Percentiles rank a stretch among this genome's conserved stretches.
Evolutionary conservation across 805 yeast genomes (phyloP).

Genomic region (Teunomyces barrocoloradensis): DNA sequence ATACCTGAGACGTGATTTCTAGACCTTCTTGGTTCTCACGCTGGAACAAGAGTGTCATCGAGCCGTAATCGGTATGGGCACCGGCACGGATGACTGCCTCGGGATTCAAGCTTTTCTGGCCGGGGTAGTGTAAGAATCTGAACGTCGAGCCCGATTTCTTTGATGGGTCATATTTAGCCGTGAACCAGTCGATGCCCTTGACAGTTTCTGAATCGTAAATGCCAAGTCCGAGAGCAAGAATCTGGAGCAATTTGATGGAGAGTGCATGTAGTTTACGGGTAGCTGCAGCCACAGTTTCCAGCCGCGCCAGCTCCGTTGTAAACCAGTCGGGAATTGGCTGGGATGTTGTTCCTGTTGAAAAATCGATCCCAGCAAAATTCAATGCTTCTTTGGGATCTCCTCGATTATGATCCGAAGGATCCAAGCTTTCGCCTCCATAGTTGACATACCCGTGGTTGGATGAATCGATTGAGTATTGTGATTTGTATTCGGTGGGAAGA

Average conservation of each 20-base stretch:
- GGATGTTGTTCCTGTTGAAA: conserved; percentile 42
- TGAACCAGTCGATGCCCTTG: conserved; percentile 56
- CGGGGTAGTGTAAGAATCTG: conserved; percentile 71
- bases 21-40: conserved; percentile 69
- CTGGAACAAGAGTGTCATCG: conserved; percentile 71
- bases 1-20: conserved; percentile 56
- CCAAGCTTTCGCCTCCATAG: conserved; percentile 52
- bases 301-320: conserved; percentile 35
- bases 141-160: conserved; percentile 61
- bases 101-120: conserved; percentile 47
- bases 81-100: conserved; percentile 70
- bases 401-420: conserved; percentile 29
- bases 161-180: conserved; percentile 52
- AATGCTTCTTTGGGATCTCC: conserved; percentile 71
- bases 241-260: conserved; percentile 47
- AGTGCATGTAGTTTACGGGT: conserved; percentile 47
- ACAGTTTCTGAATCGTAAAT: conserved; percentile 47
- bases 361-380: conserved; percentile 59
- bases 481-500: conserved; percentile 51
- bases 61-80: conserved; percentile 85
- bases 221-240: conserved; percentile 61
- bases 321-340: conserved; percentile 54
- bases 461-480: conserved; percentile 46
- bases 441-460: conserved; percentile 62
- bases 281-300: conserved; percentile 35